phyloP scores from a whole-genome alignment of 2,329 filamentous ascomycete genomes.

The Raffaelea albimanens region DNA sequence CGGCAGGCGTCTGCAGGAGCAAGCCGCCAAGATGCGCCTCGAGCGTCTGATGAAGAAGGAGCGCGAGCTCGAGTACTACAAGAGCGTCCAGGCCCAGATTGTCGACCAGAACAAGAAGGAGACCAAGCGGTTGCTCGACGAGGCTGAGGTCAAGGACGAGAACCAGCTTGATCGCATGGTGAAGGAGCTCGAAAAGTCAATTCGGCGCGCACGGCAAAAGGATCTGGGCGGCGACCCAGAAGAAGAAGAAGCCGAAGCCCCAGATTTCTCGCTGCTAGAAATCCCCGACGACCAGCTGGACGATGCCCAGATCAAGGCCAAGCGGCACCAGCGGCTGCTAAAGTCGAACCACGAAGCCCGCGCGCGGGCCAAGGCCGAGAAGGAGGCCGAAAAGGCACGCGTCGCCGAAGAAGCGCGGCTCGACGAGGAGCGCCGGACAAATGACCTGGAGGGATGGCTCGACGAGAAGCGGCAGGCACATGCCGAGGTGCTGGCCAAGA shows the following conservation, averaged over 20 bases:
- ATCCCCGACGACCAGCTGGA: conserved; percentile 87
- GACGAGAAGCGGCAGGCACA: conserved; percentile 69
- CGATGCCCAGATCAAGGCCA: conserved; percentile 82
- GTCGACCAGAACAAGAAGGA: conserved; percentile 83
- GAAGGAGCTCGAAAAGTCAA: conserved; percentile 81
- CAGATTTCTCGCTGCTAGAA: conserved; percentile 81
- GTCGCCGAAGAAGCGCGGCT: conserved; percentile 72
- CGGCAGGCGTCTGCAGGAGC: conserved; percentile 81
- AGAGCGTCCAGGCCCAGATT: conserved; percentile 65
- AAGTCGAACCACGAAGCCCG: conserved; percentile 93
- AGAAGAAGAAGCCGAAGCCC: conserved; percentile 67
- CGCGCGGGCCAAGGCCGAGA: conserved; percentile 89
- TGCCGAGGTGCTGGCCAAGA: conserved; percentile 62
- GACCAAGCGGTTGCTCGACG: conserved; percentile 72
- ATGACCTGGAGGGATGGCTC: conserved; percentile 79
- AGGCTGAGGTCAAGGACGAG: conserved; percentile 89
- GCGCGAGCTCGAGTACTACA: conserved; percentile 89
- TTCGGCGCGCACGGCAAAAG: conserved; percentile 84
- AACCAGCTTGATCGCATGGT: conserved; percentile 73
- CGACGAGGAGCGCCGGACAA: conserved; percentile 75
- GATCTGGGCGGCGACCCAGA: conserved; percentile 61
- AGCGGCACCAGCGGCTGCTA: conserved; percentile 82
- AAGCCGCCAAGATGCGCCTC: conserved; percentile 93
- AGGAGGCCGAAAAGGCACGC: conserved; percentile 83
- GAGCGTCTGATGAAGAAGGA: conserved; percentile 95